phyloP scores from a whole-genome alignment of 495 filamentous ascomycete genomes.

The Talaromyces ruber region DNA sequence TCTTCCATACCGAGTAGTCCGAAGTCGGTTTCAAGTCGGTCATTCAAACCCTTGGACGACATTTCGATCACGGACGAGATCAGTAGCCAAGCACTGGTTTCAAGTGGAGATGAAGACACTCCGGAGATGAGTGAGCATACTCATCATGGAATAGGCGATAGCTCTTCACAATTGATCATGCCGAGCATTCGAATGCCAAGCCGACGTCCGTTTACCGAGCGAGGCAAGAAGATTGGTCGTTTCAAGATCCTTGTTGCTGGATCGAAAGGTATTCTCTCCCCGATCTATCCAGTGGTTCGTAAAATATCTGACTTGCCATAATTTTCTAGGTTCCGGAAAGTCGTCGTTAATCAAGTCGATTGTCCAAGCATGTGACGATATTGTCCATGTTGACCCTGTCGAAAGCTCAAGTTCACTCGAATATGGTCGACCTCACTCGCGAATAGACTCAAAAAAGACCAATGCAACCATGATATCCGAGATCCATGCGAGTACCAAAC shows the following conservation, averaged over 20 bases:
- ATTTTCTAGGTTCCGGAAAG: slow-evolving; percentile 60
- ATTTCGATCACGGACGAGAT: slow-evolving; percentile 43
- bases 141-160: slow-evolving; percentile 22
- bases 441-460: slow-evolving; percentile 18
- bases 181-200: slow-evolving; percentile 93
- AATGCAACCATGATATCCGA: slow-evolving; percentile 51
- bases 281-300: neutral
- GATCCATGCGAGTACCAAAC: slow-evolving; percentile 84
- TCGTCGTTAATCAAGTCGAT: slow-evolving; percentile 89
- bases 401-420: slow-evolving; percentile 23
- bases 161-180: slow-evolving; percentile 89
- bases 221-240: slow-evolving; percentile 73
- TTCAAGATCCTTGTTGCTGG: slow-evolving; percentile 87
- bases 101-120: slow-evolving; percentile 34
- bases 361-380: slow-evolving; percentile 89
- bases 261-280: slow-evolving; percentile 52
- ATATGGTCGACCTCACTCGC: slow-evolving; percentile 20
- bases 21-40: slow-evolving; percentile 41
- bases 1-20: slow-evolving; percentile 45
- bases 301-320: neutral
- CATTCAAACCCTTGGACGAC: slow-evolving; percentile 39
- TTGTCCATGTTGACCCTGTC: slow-evolving; percentile 88
- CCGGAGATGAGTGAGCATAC: slow-evolving; percentile 15
- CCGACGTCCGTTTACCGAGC: slow-evolving; percentile 83
- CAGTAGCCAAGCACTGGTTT: slow-evolving; percentile 38